A percentile compares a stretch with the other conserved stretches of the same genome.
Conservation (phyloP, 768 basidiomycete genomes). For the Boletus pseudo-olivaceus region DNA sequence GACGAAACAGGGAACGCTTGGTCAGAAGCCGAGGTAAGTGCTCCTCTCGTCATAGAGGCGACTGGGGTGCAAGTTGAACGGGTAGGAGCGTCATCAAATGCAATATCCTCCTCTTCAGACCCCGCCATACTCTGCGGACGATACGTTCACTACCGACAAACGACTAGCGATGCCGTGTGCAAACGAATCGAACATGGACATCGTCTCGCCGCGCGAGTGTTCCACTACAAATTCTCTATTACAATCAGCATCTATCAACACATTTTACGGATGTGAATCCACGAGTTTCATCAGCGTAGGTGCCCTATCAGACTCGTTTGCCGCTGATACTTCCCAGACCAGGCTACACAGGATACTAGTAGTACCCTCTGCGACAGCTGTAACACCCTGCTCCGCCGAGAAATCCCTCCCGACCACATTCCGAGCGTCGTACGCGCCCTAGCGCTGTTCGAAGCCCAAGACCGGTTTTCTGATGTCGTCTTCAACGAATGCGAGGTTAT, state of each 20-base stretch:
- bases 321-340: neutral
- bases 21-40: conserved; percentile 7
- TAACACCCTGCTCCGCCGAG: conserved; percentile 6
- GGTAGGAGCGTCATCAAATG: neutral
- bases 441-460: conserved; percentile 14
- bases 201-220: neutral
- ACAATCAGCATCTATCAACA: neutral
- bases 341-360: conserved; percentile 9
- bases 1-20: neutral
- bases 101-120: neutral
- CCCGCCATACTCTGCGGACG: neutral
- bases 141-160: neutral
- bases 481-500: conserved; percentile 15
- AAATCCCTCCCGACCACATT: conserved; percentile 20
- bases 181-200: neutral
- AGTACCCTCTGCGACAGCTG: conserved; percentile 14
- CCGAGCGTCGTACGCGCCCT: conserved; percentile 23
- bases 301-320: neutral
- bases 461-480: neutral
- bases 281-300: conserved; percentile 11
- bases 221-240: neutral
- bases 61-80: neutral
- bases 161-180: neutral
- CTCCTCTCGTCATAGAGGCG: neutral
- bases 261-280: conserved; percentile 4